These are phyloP conservation scores for Xylariaceae sp. DNA, from an alignment of 2,329 filamentous ascomycete genomes.

Conservation along the genomic window DNA sequence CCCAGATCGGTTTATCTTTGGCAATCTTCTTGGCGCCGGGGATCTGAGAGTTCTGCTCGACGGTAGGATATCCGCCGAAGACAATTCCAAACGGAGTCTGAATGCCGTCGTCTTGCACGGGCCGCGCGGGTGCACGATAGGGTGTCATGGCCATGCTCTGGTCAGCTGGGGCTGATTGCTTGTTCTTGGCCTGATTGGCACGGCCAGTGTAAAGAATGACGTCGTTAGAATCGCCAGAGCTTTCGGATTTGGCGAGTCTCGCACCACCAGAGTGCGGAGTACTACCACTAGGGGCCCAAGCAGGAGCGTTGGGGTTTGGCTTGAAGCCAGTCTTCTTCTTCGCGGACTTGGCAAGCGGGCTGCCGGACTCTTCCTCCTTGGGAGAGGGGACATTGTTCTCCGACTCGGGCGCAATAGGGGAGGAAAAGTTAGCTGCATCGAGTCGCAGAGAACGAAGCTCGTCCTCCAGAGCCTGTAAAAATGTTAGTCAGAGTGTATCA, in stretches of 20 bases:
- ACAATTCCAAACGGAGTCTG: conserved; percentile 15
- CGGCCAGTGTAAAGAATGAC: conserved; percentile 15
- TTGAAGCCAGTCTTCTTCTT: conserved; percentile 9
- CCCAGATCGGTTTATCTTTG: conserved; percentile 24
- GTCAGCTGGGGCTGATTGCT: not conserved
- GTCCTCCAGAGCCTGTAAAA: conserved; percentile 19
- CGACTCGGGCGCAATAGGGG: conserved; percentile 5
- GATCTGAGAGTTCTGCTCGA: conserved; percentile 14
- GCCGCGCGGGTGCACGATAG: conserved; percentile 2
- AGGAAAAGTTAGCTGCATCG: not conserved
- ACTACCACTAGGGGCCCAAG: conserved; percentile 16
- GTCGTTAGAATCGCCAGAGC: conserved; percentile 9
- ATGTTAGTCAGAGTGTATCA: conserved; percentile 4
- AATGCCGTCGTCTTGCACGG: conserved; percentile 5
- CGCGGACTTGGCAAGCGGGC: not conserved
- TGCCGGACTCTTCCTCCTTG: conserved; percentile 5
- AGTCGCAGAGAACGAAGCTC: conserved; percentile 9
- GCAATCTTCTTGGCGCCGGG: conserved; percentile 18
- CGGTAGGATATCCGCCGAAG: conserved; percentile 13
- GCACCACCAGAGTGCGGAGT: not conserved
- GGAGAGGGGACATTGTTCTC: conserved; percentile 6
- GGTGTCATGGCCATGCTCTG: conserved; percentile 9
- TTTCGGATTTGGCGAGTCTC: not conserved
- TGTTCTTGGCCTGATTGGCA: not conserved
- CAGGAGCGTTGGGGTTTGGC: conserved; percentile 23